Conservation (phyloP, 306 rosid species). For the Heteromeles arbutifolia region DNA sequence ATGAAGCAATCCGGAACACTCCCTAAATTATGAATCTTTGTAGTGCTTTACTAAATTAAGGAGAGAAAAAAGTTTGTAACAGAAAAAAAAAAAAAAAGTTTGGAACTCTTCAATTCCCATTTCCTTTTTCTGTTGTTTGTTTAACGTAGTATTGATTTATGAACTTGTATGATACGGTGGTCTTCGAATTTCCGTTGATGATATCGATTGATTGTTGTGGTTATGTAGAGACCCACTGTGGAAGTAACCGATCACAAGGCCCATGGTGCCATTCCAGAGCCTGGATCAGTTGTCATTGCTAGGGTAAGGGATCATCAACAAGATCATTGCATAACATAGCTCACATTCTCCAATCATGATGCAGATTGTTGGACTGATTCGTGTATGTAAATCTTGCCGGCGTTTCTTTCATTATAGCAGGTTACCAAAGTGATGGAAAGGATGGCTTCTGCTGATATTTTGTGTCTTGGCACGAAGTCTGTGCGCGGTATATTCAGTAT, state of each 20-base stretch:
- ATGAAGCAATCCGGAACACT: background rate
- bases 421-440: conserved; percentile 80
- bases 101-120: background rate
- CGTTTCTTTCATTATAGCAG: conserved; percentile 23
- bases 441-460: conserved; percentile 65
- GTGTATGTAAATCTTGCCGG: background rate
- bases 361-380: background rate
- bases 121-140: background rate
- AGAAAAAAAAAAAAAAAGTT: background rate
- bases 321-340: background rate
- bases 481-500: conserved; percentile 45
- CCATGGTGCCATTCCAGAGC: conserved; percentile 76
- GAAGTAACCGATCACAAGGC: conserved; percentile 91
- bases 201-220: background rate
- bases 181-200: background rate
- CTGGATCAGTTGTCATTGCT: conserved; percentile 74
- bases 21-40: background rate
- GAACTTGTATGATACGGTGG: background rate
- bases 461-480: conserved; percentile 82
- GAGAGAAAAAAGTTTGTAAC: background rate
- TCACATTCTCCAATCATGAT: background rate
- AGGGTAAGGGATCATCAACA: conserved; percentile 38
- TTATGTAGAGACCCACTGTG: conserved; percentile 55
- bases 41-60: background rate
- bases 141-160: background rate